Base-by-base conservation (phyloP, 2,329 filamentous ascomycete species). In the Endothia cerciana region DNA sequence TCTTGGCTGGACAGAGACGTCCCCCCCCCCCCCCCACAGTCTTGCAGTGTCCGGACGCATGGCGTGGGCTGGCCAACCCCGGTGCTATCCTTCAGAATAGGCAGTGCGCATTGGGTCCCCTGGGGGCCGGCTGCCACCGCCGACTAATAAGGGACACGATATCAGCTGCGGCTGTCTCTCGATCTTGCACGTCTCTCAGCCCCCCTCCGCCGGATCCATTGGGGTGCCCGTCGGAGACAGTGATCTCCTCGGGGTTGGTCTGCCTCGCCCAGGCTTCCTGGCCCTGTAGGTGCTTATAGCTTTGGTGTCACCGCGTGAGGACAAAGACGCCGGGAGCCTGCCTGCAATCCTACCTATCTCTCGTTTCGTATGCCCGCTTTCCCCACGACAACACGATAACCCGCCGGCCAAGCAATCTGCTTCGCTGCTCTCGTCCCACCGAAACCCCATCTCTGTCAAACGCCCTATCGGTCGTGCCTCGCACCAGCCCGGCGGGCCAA, bases 281-380 rank as follows among this genome's bases (percentile, higher is more conserved):
- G 36, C 49, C 59, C 43, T 62, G 53, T 36, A 25, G 30, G 41
- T 64, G 47, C 36, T 53, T n/a, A 25, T 62, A n/a, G 38, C 45
- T n/a, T n/a, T 56, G 49, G 66, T 64, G 53, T 56, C 64, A 68
- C 61, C n/a, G 57, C 66, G 59, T 61, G 36, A 62, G 64, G 59
- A 59, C 55, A 41, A 65, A 13, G 57, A 62, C 56, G 66, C 64
- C 62, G 61, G 66, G 49, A 62, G 66, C 66, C 63, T 43, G 51
- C 49, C 61, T 65, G 64, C 64, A 64, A 64, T 11, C 33, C 55
- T 49, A 59, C 60, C 43, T 63, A 53, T 65, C 45, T 53, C 61
- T 62, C 45, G 38, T 59, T 62, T 62, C 43, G 36, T 36, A 41
- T 55, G 40, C 49, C n/a, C 60, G 55, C 19, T 56, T 22, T 30